Evolutionary conservation across 179 eudicot genomes (phyloP).

Genomic region (Dionaea muscipula): DNA sequence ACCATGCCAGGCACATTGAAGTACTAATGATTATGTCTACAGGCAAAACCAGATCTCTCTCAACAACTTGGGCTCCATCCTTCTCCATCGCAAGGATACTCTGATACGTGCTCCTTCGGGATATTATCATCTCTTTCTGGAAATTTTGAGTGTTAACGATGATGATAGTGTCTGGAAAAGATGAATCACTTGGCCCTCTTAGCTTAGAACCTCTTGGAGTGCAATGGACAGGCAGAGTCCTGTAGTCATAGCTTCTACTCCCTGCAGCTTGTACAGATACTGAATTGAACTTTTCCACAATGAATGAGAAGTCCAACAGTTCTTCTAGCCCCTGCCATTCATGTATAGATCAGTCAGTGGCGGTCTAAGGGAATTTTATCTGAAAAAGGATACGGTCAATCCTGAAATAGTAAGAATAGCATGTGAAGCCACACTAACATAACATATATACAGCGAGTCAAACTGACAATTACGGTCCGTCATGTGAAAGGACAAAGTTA

Average conservation of each 20-base stretch:
- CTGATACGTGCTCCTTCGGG: slow-evolving; percentile 85
- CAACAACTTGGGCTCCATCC: slow-evolving; percentile 72
- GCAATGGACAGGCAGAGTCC: slow-evolving; percentile 19
- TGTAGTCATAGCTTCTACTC: slow-evolving; percentile 13
- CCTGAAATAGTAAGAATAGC: not conserved
- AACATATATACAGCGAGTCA: too few species aligned
- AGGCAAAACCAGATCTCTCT: slow-evolving; percentile 65
- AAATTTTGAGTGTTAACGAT: slow-evolving; percentile 67
- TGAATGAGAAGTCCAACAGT: slow-evolving; percentile 35
- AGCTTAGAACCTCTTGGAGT: slow-evolving; percentile 25
- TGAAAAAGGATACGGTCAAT: not conserved
- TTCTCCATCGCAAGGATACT: slow-evolving; percentile 75
- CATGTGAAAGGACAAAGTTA: too few species aligned
- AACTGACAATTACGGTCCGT: too few species aligned
- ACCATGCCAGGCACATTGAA: slow-evolving; percentile 72
- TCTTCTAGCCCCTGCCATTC: slow-evolving; percentile 41
- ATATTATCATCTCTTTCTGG: slow-evolving; percentile 86
- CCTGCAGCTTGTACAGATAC: slow-evolving; percentile 26
- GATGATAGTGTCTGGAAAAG: slow-evolving; percentile 38
- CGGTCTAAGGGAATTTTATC: not conserved
- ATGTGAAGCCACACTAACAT: not conserved
- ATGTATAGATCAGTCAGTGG: slow-evolving; percentile 6
- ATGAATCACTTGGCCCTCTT: slow-evolving; percentile 13
- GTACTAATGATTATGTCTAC: slow-evolving; percentile 68
- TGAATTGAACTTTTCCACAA: slow-evolving; percentile 22